phyloP scores from a whole-genome alignment of 306 rosid genomes.

The Vachellia pachyceras region DNA sequence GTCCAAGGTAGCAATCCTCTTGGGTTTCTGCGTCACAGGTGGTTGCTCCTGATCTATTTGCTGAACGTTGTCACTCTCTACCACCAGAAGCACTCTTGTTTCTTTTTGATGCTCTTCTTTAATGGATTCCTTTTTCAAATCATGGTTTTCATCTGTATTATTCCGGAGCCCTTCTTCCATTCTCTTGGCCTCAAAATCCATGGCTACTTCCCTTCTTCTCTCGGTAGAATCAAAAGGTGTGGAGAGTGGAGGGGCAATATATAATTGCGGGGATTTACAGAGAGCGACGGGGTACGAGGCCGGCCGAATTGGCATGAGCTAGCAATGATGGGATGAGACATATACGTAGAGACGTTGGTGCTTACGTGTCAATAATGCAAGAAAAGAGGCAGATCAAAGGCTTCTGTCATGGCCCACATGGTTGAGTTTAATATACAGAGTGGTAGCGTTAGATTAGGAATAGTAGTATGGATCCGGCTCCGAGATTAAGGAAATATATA shows the following conservation, averaged over 20 bases:
- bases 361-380: not conserved
- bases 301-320: conserved; percentile 50
- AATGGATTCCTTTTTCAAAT: not conserved
- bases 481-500: not conserved
- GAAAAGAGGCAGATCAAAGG: conserved; percentile 15
- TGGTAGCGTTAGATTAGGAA: not conserved
- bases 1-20: conserved; percentile 89
- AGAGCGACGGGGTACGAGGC: conserved; percentile 48
- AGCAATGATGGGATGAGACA: conserved; percentile 27
- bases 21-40: conserved; percentile 54
- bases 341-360: not conserved
- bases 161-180: conserved; percentile 67
- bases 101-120: conserved; percentile 35
- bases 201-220: conserved; percentile 45
- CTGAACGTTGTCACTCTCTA: not conserved
- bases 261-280: not conserved
- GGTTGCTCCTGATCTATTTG: conserved; percentile 16
- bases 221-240: not conserved
- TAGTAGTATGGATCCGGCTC: not conserved
- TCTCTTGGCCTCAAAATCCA: conserved; percentile 48
- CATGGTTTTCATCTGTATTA: conserved; percentile 5
- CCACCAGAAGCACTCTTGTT: not conserved
- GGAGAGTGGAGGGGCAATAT: not conserved
- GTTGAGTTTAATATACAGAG: not conserved
- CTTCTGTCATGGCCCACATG: conserved; percentile 4